Base-by-base conservation (phyloP, 345 rosid species). In the Hibiscus tridactylites region DNA sequence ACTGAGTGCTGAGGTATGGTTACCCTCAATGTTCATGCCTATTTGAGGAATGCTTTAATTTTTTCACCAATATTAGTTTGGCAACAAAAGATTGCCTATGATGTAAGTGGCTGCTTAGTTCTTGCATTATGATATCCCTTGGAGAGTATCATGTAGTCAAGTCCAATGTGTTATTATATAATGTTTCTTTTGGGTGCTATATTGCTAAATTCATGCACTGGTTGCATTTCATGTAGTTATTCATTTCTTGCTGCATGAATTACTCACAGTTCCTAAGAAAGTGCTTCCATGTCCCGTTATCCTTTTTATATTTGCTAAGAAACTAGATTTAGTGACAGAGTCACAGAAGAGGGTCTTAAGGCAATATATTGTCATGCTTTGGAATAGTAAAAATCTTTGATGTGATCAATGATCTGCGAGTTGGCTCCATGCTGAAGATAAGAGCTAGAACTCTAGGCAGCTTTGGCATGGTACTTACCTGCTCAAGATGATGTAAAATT, bases 1-100 rank as follows among this genome's bases (percentile, higher is more conserved):
- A 81, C 74, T 76, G 74, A 83, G 33, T 71, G 93, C 95, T 39
- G 93, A 88, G 98, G 98, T 94, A 88, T 70, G 79, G 17, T 69
- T n/a, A 61, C 47, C 62, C 21, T 52, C 54, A 46, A 46, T 46
- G 7, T 10, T 31, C 44, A 16, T 63, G 12, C 26, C 35, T 68
- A 52, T 29, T 52, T 69, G 49, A 26, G 5, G 29, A 24, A 37
- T 26, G 16, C 44, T 60, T 4, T 13, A 9, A 24, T 15, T 28
- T 15, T 9, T 46, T 49, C 12, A n/a, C 52, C 15, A 19, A 26
- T 33, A 46, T 10, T 60, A 47, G 59, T 46, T 57, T 42, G 1
- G 33, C 60, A 46, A 66, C 56, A 66, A 66, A 37, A 42, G 63
- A 24, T 76, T 46, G 47, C 61, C 68, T 58, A 17, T 62, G 33